Percentiles rank a stretch among this genome's conserved stretches.
Conservation (phyloP, 805 yeast species). For the Candida orba region DNA sequence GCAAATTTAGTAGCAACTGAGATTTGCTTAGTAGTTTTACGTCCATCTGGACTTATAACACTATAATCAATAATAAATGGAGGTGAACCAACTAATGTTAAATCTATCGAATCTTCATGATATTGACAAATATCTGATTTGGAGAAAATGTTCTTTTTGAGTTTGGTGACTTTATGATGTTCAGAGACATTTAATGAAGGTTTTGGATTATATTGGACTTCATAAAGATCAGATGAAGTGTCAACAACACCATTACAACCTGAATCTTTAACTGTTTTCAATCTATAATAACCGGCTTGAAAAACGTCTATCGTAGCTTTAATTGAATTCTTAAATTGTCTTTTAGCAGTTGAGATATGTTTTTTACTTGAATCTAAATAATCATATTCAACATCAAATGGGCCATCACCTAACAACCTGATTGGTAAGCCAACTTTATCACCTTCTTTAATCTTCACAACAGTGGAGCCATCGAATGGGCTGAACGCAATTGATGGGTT, state of each 20-base stretch:
- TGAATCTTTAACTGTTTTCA: constrained; percentile 40
- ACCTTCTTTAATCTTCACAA: constrained; percentile 52
- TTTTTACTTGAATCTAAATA: constrained; percentile 25
- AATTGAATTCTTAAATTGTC: constrained; percentile 14
- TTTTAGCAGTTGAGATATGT: constrained; percentile 18
- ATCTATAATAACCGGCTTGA: constrained; percentile 41
- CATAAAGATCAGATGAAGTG: constrained; percentile 25
- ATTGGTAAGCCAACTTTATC: constrained; percentile 52
- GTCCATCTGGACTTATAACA: constrained; percentile 52
- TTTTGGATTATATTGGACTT: constrained; percentile 36
- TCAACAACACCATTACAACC: constrained; percentile 44
- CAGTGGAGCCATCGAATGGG: constrained; percentile 28
- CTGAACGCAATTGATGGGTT: constrained; percentile 53
- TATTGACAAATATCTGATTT: constrained; percentile 41
- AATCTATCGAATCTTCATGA: constrained; percentile 40
- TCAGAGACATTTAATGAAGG: constrained; percentile 37
- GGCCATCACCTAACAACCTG: constrained; percentile 49
- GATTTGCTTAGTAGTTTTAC: constrained; percentile 27
- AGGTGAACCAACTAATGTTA: constrained; percentile 48
- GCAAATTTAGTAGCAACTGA: constrained; percentile 49
- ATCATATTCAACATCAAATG: constrained; percentile 35
- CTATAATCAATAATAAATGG: constrained; percentile 69
- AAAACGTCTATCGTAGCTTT: constrained; percentile 31
- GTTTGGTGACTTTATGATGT: constrained; percentile 22
- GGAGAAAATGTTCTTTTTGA: constrained; percentile 21